A percentile compares a stretch with the other conserved stretches of the same genome.
Evolutionary conservation across 2,329 filamentous ascomycete genomes (phyloP).

Genomic region (Monosporascus sp.): DNA sequence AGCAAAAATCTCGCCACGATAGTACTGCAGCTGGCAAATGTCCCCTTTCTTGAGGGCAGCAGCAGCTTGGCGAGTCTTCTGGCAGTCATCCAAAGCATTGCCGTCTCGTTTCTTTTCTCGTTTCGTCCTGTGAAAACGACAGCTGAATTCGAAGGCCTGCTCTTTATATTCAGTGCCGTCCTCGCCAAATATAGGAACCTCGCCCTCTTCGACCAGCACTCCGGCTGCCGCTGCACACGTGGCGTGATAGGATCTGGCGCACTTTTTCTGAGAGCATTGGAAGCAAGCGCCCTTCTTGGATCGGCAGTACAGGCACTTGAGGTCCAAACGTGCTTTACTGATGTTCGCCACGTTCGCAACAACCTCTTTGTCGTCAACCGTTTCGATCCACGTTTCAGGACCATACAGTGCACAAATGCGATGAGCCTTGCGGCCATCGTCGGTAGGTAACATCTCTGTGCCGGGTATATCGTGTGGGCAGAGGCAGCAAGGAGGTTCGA

Average conservation of each 20-base stretch:
- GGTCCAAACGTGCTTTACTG: conserved; percentile 78
- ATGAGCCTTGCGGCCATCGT: conserved; percentile 83
- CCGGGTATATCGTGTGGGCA: conserved; percentile 87
- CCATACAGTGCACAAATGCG: conserved; percentile 85
- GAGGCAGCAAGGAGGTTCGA: conserved; percentile 78
- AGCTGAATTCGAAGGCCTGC: conserved; percentile 87
- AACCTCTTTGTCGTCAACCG: conserved; percentile 63
- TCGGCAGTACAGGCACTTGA: conserved; percentile 92
- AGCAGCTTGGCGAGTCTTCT: conserved; percentile 63
- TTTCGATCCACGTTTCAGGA: conserved; percentile 83
- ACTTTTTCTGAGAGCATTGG: conserved; percentile 94
- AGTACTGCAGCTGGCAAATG: conserved; percentile 80
- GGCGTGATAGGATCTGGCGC: conserved; percentile 86
- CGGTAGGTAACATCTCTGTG: conserved; percentile 78
- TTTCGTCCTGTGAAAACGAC: conserved; percentile 88
- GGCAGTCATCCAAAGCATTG: conserved; percentile 64
- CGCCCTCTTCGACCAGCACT: conserved; percentile 82
- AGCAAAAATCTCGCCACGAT: conserved; percentile 83
- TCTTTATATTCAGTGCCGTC: conserved; percentile 91
- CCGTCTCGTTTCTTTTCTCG: conserved; percentile 70
- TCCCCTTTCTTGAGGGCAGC: conserved; percentile 64
- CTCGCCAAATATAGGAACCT: conserved; percentile 80
- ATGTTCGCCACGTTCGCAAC: conserved; percentile 77
- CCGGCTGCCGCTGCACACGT: conserved; percentile 91
- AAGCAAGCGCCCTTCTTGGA: conserved; percentile 95